Evolutionary conservation across 1,284 basidiomycete species (phyloP).

Genomic region (Violaceomyces palustris): DNA sequence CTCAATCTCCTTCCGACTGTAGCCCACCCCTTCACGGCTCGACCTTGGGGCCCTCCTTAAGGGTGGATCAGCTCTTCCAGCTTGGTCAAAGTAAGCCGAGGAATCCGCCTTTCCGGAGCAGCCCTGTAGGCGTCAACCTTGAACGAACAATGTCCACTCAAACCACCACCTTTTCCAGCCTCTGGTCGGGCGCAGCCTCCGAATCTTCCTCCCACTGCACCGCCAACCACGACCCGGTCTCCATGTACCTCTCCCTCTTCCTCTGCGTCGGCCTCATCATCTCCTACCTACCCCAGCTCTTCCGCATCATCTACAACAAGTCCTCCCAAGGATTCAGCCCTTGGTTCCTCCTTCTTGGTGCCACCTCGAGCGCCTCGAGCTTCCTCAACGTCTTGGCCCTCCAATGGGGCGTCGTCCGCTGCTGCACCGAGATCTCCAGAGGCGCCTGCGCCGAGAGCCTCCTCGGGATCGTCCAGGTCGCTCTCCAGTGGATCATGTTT

Average conservation of each 20-base stretch:
- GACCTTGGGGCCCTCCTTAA: no score
- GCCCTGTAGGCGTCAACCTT: no score
- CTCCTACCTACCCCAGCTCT: conserved; percentile 85
- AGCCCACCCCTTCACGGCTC: no score
- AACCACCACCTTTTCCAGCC: no score
- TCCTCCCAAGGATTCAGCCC: conserved; percentile 85
- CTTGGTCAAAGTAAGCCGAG: no score
- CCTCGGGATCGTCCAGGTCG: conserved; percentile 78
- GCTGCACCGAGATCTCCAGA: conserved; percentile 60
- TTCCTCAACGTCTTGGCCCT: conserved; percentile 63
- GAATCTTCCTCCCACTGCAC: no score
- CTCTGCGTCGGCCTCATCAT: conserved; percentile 75
- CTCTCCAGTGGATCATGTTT: conserved; percentile 81
- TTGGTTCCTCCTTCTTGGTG: conserved; percentile 87
- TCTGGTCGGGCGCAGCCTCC: no score
- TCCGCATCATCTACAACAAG: conserved; percentile 58
- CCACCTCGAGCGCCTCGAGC: conserved; percentile 59
- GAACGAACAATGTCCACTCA: no score
- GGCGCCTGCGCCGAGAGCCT: conserved; percentile 69
- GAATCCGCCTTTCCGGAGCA: no score
- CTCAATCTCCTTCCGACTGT: no score
- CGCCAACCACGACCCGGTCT: conserved; percentile 65
- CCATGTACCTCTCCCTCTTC: conserved; percentile 66
- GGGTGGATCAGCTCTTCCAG: no score
- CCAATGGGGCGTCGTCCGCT: conserved; percentile 79